Percentiles rank a stretch among this genome's conserved stretches.
phyloP scores from a whole-genome alignment of 192 early-diverging fungal species.

The Fimicolochytrium jonesii region DNA sequence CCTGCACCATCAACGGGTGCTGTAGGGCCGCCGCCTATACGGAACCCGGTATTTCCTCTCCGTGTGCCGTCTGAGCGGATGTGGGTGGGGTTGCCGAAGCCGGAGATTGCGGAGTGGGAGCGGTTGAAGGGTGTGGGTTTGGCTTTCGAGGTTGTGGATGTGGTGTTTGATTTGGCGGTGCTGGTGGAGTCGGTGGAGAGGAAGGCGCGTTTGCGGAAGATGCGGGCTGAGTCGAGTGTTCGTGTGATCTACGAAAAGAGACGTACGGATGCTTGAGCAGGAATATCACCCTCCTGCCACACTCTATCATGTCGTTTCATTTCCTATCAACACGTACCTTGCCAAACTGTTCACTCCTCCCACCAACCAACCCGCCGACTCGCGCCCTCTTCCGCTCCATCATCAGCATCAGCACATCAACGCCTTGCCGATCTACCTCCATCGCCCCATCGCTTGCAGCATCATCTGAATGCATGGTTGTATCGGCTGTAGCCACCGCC shows the following conservation, averaged over 20 bases:
- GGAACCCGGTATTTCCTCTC: neutral
- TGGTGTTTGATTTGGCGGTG: neutral
- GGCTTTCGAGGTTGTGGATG: neutral
- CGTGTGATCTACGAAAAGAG: neutral
- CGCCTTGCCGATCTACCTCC: neutral
- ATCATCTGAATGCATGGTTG: neutral
- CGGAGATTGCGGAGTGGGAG: neutral
- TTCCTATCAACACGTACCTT: neutral
- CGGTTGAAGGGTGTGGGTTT: neutral
- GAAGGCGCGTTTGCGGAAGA: neutral
- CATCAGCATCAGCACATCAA: constrained; percentile 9
- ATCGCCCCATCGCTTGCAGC: neutral
- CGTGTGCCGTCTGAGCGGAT: neutral
- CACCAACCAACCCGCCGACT: neutral
- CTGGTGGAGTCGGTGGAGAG: neutral
- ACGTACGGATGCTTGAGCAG: neutral
- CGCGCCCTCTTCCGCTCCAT: neutral
- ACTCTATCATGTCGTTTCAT: neutral
- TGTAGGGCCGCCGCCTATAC: neutral
- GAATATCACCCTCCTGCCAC: too few relatives aligned
- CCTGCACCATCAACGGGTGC: neutral
- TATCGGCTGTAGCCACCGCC: neutral
- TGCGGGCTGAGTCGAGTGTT: neutral
- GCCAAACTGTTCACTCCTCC: too few relatives aligned
- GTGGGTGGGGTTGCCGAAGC: neutral